Percentiles rank a stretch among this genome's conserved stretches.
These are phyloP conservation scores for Neopestalotiopsis clavispora DNA, from an alignment of 2,329 filamentous ascomycete species.

Conservation along the genomic window DNA sequence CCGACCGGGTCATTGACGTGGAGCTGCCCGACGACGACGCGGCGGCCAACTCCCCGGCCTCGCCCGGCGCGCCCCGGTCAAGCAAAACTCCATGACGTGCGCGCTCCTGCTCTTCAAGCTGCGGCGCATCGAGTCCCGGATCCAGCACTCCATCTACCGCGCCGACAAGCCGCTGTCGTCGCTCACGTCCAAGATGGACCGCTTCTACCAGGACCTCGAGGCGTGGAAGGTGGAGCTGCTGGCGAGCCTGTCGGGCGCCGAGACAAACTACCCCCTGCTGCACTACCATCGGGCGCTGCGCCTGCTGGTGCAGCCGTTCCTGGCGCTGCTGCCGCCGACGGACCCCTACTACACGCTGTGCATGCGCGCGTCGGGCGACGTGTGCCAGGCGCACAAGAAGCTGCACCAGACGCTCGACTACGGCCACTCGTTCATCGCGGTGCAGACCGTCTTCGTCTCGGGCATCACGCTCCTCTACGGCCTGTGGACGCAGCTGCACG, in stretches of 20 bases:
- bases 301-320: constrained; percentile 55
- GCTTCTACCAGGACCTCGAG: constrained; percentile 48
- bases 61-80: constrained; percentile 25
- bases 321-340: constrained; percentile 47
- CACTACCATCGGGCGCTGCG: constrained; percentile 55
- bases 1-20: constrained; percentile 56
- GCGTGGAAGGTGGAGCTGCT: constrained; percentile 48
- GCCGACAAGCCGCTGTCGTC: constrained; percentile 49
- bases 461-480: constrained; percentile 45
- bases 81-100: constrained; percentile 43
- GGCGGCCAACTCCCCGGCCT: constrained; percentile 30
- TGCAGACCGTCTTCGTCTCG: constrained; percentile 48
- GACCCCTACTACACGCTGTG: constrained; percentile 52
- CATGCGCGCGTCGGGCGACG: constrained; percentile 42
- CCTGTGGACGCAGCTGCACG: constrained; percentile 47
- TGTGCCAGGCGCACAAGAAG: constrained; percentile 48
- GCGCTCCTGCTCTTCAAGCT: constrained; percentile 49
- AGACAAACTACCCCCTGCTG: constrained; percentile 52
- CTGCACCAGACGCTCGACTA: constrained; percentile 45
- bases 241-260: constrained; percentile 37
- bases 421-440: constrained; percentile 47
- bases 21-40: constrained; percentile 46
- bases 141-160: constrained; percentile 57
- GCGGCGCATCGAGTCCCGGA: constrained; percentile 52
- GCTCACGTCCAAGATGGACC: constrained; percentile 52